These are phyloP conservation scores for Phialocephala sp. DNA, from an alignment of 2,329 filamentous ascomycete genomes.

Conservation along the genomic window DNA sequence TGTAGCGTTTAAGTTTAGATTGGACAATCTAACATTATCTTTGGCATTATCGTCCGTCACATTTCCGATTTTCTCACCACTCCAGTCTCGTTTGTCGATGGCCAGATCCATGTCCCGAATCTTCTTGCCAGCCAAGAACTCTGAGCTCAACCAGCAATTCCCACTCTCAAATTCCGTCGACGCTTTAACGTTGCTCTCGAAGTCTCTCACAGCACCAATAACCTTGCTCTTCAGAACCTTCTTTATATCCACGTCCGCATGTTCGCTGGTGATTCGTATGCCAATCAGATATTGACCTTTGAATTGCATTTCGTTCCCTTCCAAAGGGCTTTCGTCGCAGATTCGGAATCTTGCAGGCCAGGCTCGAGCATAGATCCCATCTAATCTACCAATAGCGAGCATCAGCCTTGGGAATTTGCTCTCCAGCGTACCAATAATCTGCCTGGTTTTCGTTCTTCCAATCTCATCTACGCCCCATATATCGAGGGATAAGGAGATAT, in stretches of 20 bases:
- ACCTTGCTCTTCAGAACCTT: conserved; percentile 25
- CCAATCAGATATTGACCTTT: conserved; percentile 29
- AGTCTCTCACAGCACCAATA: conserved; percentile 25
- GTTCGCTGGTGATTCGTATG: conserved; percentile 14
- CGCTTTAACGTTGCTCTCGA: conserved; percentile 23
- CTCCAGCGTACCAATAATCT: conserved; percentile 26
- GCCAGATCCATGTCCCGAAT: conserved; percentile 18
- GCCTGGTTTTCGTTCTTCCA: conserved; percentile 18
- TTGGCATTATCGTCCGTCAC: not conserved
- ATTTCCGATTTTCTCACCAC: not conserved
- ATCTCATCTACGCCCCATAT: conserved; percentile 27
- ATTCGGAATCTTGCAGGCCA: conserved; percentile 27
- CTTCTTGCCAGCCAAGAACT: conserved; percentile 23
- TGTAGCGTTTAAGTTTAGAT: too few species aligned
- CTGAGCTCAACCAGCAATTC: conserved; percentile 21
- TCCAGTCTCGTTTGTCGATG: conserved; percentile 24
- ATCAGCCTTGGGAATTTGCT: conserved; percentile 26
- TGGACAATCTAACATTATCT: not conserved
- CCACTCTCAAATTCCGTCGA: conserved; percentile 22
- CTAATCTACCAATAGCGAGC: conserved; percentile 16
- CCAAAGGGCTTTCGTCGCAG: not conserved
- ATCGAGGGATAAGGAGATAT: conserved; percentile 23
- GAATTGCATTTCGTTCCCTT: conserved; percentile 9
- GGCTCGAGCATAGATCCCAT: conserved; percentile 22
- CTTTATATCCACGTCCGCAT: conserved; percentile 21